A percentile compares a stretch with the other conserved stretches of the same genome.
Evolutionary conservation across 2,329 filamentous ascomycete genomes (phyloP).

Genomic region (Talaromyces sp.): DNA sequence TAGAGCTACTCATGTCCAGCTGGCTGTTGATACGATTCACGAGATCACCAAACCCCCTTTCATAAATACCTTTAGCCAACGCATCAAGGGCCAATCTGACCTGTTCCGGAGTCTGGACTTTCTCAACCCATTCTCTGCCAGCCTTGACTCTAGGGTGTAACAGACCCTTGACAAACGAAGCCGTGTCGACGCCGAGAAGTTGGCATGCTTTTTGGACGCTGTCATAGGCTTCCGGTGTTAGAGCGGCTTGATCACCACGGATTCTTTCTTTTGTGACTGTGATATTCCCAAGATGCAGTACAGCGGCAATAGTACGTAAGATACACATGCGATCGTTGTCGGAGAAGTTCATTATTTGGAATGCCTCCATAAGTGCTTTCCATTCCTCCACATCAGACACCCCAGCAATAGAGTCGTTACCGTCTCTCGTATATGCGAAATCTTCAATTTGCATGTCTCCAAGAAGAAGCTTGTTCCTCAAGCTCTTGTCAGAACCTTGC

Average conservation of each 20-base stretch:
- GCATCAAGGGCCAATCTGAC: conserved; percentile 88
- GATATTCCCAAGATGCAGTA: conserved; percentile 91
- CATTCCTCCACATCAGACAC: conserved; percentile 91
- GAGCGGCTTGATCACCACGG: conserved; percentile 82
- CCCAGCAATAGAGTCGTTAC: conserved; percentile 86
- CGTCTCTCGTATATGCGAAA: conserved; percentile 87
- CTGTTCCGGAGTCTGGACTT: conserved; percentile 95
- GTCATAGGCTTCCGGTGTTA: conserved; percentile 71
- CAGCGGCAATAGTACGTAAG: conserved; percentile 81
- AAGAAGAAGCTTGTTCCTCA: conserved; percentile 76
- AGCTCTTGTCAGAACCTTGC: conserved; percentile 70
- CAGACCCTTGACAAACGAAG: conserved; percentile 82
- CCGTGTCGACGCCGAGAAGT: conserved; percentile 78
- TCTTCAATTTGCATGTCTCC: conserved; percentile 74
- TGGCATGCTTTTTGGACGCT: conserved; percentile 77
- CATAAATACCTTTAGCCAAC: conserved; percentile 94
- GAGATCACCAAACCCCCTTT: conserved; percentile 89
- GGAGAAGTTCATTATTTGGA: conserved; percentile 89
- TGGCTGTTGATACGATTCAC: conserved; percentile 89
- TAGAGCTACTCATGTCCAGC: conserved; percentile 79
- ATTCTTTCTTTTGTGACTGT: conserved; percentile 86
- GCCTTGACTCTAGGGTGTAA: conserved; percentile 93
- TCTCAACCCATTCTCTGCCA: conserved; percentile 96
- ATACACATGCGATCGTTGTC: conserved; percentile 80
- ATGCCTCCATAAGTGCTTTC: conserved; percentile 85